Conservation (phyloP, 768 basidiomycete species). For the Collybia nuda region DNA sequence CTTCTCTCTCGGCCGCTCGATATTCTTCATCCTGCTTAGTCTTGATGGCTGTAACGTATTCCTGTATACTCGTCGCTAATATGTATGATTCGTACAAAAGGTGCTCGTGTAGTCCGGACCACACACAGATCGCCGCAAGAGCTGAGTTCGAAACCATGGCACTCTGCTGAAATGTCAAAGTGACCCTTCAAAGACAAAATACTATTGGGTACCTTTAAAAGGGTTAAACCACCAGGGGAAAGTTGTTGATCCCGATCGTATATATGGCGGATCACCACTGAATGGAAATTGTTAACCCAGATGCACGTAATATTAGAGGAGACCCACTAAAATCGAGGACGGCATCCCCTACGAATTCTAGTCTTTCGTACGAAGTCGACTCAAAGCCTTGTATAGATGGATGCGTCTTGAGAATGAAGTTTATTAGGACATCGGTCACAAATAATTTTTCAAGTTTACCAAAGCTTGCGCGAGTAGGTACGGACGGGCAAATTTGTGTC, state of each 20-base stretch:
- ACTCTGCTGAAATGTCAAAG: slow-evolving; percentile 41
- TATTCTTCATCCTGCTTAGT: slow-evolving; percentile 48
- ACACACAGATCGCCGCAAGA: slow-evolving; percentile 74
- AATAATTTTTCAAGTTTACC: slow-evolving; percentile 38
- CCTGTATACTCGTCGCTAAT: slow-evolving; percentile 47
- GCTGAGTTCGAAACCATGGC: slow-evolving; percentile 86
- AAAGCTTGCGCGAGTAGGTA: slow-evolving; percentile 72
- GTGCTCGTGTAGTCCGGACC: slow-evolving; percentile 62
- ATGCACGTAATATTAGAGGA: neutral
- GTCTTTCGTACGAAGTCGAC: slow-evolving; percentile 63
- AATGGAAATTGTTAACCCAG: slow-evolving; percentile 8
- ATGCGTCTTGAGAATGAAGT: slow-evolving; percentile 55
- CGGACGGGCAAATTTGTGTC: slow-evolving; percentile 59
- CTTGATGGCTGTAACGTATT: slow-evolving; percentile 51
- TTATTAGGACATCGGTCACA: neutral
- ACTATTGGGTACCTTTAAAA: slow-evolving; percentile 60
- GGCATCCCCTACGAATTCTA: slow-evolving; percentile 87
- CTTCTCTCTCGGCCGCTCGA: slow-evolving; percentile 43
- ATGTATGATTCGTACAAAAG: slow-evolving; percentile 57
- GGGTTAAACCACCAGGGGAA: slow-evolving; percentile 74
- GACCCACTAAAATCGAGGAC: slow-evolving; percentile 78
- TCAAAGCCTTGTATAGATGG: slow-evolving; percentile 56
- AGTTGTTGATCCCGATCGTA: slow-evolving; percentile 62
- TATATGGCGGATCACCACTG: slow-evolving; percentile 76
- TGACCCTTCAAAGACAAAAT: neutral